phyloP scores from a whole-genome alignment of 2,329 filamentous ascomycete species.

The Bipolaris bicolor region DNA sequence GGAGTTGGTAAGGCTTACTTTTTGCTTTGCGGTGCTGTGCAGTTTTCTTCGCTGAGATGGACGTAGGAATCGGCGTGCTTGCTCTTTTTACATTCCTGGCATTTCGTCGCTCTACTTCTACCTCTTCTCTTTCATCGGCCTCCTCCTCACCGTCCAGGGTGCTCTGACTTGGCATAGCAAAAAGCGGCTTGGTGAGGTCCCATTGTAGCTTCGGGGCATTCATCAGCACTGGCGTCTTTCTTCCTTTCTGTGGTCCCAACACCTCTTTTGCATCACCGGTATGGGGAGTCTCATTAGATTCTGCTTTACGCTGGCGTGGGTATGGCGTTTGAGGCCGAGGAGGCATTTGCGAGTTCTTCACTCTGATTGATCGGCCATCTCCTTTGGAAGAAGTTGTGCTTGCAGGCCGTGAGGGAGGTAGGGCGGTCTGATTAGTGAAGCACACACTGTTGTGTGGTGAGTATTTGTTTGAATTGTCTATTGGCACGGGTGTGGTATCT shows the following conservation, averaged over 20 bases:
- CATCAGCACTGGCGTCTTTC: constrained; percentile 5
- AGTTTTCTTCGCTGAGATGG: background rate
- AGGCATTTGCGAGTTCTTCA: background rate
- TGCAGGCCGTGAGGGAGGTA: background rate
- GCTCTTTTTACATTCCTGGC: background rate
- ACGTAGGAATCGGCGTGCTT: background rate
- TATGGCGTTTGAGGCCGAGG: background rate
- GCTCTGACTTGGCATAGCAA: background rate
- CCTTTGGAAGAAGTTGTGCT: background rate
- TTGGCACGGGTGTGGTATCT: background rate
- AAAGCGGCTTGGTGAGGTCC: background rate
- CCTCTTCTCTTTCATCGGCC: background rate
- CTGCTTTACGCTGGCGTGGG: background rate
- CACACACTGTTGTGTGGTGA: background rate
- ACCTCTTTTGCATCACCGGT: background rate
- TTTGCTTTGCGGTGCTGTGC: background rate
- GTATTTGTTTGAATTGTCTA: background rate
- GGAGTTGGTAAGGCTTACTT: background rate
- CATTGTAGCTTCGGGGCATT: constrained; percentile 4
- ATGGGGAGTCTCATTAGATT: background rate
- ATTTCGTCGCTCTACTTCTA: background rate
- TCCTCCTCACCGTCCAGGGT: background rate
- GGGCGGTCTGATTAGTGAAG: background rate
- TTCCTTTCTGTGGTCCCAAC: background rate
- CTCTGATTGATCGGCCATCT: background rate